A percentile compares a stretch with the other conserved stretches of the same genome.
Conservation (phyloP, 2,329 filamentous ascomycete genomes). For the Boeremia exigua region DNA sequence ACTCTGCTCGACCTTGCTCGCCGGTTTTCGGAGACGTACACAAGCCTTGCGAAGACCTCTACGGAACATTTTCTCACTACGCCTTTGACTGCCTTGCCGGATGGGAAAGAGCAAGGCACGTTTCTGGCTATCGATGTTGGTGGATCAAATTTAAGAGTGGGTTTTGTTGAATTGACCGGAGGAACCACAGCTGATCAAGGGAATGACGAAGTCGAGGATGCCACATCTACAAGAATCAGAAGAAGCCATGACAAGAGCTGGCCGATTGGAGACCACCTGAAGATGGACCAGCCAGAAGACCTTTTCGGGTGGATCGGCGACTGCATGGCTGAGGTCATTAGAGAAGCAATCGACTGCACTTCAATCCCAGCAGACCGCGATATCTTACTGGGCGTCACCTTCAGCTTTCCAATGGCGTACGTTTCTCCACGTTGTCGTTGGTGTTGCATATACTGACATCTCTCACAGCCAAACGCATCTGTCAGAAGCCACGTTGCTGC, state of each 20-base stretch:
- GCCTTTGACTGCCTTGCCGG: slow-evolving; percentile 48
- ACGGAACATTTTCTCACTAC: slow-evolving; percentile 50
- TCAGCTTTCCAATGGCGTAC: slow-evolving; percentile 70
- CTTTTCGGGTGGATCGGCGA: slow-evolving; percentile 83
- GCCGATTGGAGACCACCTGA: slow-evolving; percentile 76
- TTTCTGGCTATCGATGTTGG: slow-evolving; percentile 58
- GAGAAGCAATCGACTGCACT: slow-evolving; percentile 57
- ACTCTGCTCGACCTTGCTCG: slow-evolving; percentile 43
- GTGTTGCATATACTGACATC: slow-evolving; percentile 14
- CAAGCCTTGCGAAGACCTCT: slow-evolving; percentile 41
- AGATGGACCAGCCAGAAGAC: slow-evolving; percentile 74
- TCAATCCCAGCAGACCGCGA: slow-evolving; percentile 19
- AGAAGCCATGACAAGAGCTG: slow-evolving; percentile 72
- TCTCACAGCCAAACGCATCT: slow-evolving; percentile 61
- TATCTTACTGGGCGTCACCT: slow-evolving; percentile 71
- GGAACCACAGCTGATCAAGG: slow-evolving; percentile 25
- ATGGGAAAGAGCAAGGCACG: slow-evolving; percentile 71
- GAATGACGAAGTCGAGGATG: slow-evolving; percentile 9
- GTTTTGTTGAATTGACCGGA: slow-evolving; percentile 67
- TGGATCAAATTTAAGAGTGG: slow-evolving; percentile 72
- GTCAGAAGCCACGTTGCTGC: slow-evolving; percentile 67
- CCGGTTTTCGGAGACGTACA: slow-evolving; percentile 46
- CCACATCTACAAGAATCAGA: slow-evolving; percentile 52
- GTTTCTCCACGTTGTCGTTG: slow-evolving; percentile 4
- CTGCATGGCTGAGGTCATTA: slow-evolving; percentile 76